Base-by-base conservation (phyloP, 2,329 filamentous ascomycete species). In the Nigrospora oryzae region DNA sequence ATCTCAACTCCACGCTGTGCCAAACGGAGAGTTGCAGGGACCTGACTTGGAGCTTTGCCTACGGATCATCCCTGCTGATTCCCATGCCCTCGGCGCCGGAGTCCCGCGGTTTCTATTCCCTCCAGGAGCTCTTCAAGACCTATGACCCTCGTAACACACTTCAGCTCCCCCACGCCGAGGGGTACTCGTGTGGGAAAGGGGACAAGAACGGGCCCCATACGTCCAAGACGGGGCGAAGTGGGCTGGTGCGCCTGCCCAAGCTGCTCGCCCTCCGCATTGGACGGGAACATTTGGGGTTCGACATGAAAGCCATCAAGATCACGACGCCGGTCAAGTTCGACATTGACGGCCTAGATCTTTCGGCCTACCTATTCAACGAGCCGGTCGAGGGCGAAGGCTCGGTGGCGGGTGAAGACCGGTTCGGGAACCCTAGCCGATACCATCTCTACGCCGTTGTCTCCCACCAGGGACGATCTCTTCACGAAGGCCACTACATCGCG, bases 361-460 rank as follows among this genome's bases (percentile, higher is more conserved):
- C 64, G 10, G 64, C 60, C 6, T 72, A 66, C 53, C 59, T 48
- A 45, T 44, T 50, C 8, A 39, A 44, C 16, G 7, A 46, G 48
- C 33, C 49, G 53, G 30, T 59, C 54, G 14, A 63, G 2, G 16
- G 31, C 17, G 38, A 33, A 5, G 32, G 28, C 19, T 7, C n/a
- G 14, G 37, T 33, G 10, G n/a, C 59, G 6, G 53, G 63, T 35
- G 59, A 63, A 46, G 62, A 55, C 11, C 66, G 67, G 13, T 72
- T 75, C 46, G 53, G 56, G 3, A 66, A 64, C 1, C 83, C 86
- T 0, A 89, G 86, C 57, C 68, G 71, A 5, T 98, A 96, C 63
- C 84, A 95, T 58, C 83, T 86, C 43, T 96, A 95, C 60, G 91
- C 83, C 2, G 84, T 96, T 7, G 79, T 94, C 44, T 74, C 86